Percentiles rank a stretch among this genome's conserved stretches.
phyloP scores from a whole-genome alignment of 805 yeast genomes.

The Kodamaea neixiangensis region DNA sequence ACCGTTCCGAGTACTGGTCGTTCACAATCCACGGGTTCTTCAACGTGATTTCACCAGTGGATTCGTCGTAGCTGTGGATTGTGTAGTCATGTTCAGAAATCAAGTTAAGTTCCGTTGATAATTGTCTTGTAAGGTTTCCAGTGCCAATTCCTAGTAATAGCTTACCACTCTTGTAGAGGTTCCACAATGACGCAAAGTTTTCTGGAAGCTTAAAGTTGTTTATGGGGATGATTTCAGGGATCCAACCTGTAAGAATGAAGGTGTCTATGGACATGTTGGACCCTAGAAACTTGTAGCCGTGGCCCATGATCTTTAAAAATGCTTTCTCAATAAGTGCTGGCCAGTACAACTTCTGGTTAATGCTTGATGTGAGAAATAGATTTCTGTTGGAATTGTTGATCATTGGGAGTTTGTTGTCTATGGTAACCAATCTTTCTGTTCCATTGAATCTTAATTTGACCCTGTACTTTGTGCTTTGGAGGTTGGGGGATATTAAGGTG shows the following conservation, averaged over 20 bases:
- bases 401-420: conserved; percentile 51
- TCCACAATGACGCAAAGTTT: conserved; percentile 21
- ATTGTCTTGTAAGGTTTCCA: conserved; percentile 40
- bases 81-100: conserved; percentile 73
- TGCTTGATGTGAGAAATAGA: conserved; percentile 38
- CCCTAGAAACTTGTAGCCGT: conserved; percentile 65
- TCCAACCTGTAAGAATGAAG: conserved; percentile 65
- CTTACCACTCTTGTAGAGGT: conserved; percentile 30
- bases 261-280: conserved; percentile 77
- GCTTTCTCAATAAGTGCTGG: conserved; percentile 82
- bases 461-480: conserved; percentile 29
- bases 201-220: conserved; percentile 37
- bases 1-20: conserved; percentile 18
- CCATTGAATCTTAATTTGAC: conserved; percentile 57
- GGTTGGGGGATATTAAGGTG: conserved; percentile 7
- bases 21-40: conserved; percentile 42
- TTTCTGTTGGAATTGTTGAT: conserved; percentile 22
- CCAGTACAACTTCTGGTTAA: conserved; percentile 46
- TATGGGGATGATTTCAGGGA: conserved; percentile 58
- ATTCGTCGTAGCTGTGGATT: conserved; percentile 25
- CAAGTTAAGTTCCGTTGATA: conserved; percentile 39
- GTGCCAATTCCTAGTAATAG: conserved; percentile 71
- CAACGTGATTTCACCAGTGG: conserved; percentile 25
- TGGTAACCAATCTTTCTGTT: conserved; percentile 42
- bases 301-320: conserved; percentile 56